Conservation (phyloP, 2,329 filamentous ascomycete species). For the Fusarium setosum region DNA sequence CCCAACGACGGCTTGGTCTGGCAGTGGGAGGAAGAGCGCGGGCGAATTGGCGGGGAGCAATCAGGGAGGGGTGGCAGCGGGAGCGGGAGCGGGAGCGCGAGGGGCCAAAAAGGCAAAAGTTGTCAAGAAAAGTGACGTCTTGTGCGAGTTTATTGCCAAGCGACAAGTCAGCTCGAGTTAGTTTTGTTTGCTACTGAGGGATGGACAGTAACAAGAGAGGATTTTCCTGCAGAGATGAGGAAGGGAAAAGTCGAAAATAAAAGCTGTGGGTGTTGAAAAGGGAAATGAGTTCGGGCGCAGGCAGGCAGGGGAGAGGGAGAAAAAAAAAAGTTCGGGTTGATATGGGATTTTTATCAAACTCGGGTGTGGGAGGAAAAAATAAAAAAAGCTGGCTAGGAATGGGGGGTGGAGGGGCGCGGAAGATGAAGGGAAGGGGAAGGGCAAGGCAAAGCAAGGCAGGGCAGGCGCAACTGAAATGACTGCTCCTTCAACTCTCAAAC, state of each 20-base stretch:
- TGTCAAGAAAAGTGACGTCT: conserved; percentile 27
- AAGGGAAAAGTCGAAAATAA: conserved; percentile 22
- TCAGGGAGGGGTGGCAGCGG: conserved; percentile 36
- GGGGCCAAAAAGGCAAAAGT: conserved; percentile 36
- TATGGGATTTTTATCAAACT: conserved; percentile 44
- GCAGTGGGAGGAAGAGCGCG: conserved; percentile 39
- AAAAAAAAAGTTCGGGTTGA: conserved; percentile 45
- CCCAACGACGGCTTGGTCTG: conserved; percentile 45
- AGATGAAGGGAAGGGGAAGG: conserved; percentile 20
- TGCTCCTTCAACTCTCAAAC: conserved; percentile 19
- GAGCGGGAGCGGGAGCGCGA: conserved; percentile 39
- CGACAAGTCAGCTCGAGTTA: conserved; percentile 16
- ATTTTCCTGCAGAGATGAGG: conserved; percentile 24
- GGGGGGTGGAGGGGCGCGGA: conserved; percentile 33
- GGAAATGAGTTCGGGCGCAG: conserved; percentile 37
- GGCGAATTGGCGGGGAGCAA: conserved; percentile 36
- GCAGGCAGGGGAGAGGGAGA: conserved; percentile 20
- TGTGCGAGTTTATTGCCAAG: conserved; percentile 5
- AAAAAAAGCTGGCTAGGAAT: conserved; percentile 39
- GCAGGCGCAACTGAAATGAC: conserved; percentile 29
- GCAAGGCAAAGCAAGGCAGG: conserved; percentile 33
- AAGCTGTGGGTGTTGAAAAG: conserved; percentile 39
- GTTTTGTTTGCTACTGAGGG: conserved; percentile 12
- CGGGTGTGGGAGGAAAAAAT: conserved; percentile 44
- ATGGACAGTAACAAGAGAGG: conserved; percentile 13